Evolutionary conservation across 2,329 filamentous ascomycete genomes (phyloP), one percentile per base, ranked within the genome.

Genomic region (Hawksworthiomyces lignivorus): DNA sequence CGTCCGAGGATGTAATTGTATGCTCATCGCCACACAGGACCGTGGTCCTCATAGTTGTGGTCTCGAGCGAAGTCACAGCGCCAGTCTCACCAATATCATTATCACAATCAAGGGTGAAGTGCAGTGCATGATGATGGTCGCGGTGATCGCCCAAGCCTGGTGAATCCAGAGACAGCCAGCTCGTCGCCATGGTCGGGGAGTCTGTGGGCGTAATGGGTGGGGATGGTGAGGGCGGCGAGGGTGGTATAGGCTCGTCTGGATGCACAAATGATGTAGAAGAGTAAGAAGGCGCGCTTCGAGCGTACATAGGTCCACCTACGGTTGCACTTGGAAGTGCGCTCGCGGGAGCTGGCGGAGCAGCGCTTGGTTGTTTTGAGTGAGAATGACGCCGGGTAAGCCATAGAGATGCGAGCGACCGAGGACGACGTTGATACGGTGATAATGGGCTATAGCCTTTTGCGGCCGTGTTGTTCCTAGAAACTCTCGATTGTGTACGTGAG

Each of bases 401-500:
- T 2, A 8, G n/a, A 17, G 36, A 27, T 12, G 14, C 22, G 17
- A 40, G n/a, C 10, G 39, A 9, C 7, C 32, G 30, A 5, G 18
- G 32, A 9, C 19, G 28, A 26, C 36, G 40, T 6, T 36, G 14
- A 9, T 37, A 44, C 7, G 21, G 6, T 4, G 30, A 36, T 9
- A 31, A 42, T 12, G 56, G 54, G 50, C 50, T 48, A 45, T 54
- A 57, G 45, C 53, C 58, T 64, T 69, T 72, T 65, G 64, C 68
- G 70, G 69, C 64, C 69, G 67, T 67, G 64, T 60, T 64, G 62
- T 24, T 41, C 30, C 12, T 26, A 22, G 28, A 39, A 46, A 33
- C 43, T 38, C 40, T 22, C 33, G 2, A 12, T 28, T 20, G 26
- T 40, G 39, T 36, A 17, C 34, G 15, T 32, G 26, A 5, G 30